phyloP scores from a whole-genome alignment of 129 eudicot species.

The Artemisia annua region DNA sequence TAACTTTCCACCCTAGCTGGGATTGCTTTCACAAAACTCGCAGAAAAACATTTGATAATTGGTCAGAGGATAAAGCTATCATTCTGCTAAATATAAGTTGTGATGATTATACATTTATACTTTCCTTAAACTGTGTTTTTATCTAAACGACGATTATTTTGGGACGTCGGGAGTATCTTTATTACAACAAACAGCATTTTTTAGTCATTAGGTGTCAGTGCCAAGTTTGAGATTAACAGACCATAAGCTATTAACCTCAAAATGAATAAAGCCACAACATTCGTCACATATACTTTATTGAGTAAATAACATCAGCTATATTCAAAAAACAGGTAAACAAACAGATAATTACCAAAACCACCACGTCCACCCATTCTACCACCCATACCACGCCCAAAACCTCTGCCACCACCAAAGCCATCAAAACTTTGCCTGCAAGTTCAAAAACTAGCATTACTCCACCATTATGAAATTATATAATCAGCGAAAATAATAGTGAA shows the following conservation, averaged over 20 bases:
- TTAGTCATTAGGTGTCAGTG: not conserved
- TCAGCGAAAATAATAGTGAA: slow-evolving; percentile 4
- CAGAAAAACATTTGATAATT: no score
- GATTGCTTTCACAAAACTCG: no score
- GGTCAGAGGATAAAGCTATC: no score
- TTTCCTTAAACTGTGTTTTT: not conserved
- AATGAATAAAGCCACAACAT: not conserved
- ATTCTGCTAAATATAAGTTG: no score
- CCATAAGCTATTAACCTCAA: not conserved
- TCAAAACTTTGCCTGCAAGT: slow-evolving; percentile 69
- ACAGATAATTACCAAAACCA: slow-evolving; percentile 74
- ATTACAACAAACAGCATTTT: not conserved
- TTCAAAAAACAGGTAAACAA: not conserved
- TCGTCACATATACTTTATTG: slow-evolving; percentile 2
- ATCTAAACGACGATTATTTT: no score
- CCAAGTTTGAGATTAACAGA: slow-evolving; percentile 4
- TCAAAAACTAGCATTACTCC: not conserved
- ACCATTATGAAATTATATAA: not conserved
- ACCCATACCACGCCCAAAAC: slow-evolving; percentile 84
- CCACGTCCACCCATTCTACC: slow-evolving; percentile 90
- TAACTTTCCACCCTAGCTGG: no score
- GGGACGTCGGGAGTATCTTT: not conserved
- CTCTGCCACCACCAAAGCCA: slow-evolving; percentile 84
- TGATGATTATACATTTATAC: not conserved
- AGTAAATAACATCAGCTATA: slow-evolving; percentile 1